Evolutionary conservation across 1,284 basidiomycete species (phyloP), one percentile per base, ranked within the genome.

Genomic region (Veloboletus limbatus): DNA sequence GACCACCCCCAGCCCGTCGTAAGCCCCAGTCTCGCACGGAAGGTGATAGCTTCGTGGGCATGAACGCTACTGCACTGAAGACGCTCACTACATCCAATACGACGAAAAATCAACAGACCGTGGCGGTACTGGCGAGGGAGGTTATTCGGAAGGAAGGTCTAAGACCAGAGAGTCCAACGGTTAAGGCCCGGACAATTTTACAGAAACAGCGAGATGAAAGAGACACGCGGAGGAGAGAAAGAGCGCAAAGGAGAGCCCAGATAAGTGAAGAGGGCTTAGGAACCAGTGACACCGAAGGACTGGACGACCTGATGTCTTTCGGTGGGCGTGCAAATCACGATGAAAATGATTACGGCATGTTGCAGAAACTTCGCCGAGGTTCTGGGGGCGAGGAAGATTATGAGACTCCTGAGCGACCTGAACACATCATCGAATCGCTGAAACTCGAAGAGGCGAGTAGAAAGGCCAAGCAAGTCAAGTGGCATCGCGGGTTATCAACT

Each of bases 381-480:
- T 79, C 88, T 6, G 88, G 90, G 2, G 90, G 92, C 16, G 88
- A 90, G 28, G 88, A 87, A 55, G 89, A 91, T 54, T 93, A 88
- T 56, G 74, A 76, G 58, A 85, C 84, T 3, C 88, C 81, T 0
- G 69, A 71, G 40, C 69, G 68, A 49, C 60, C 73, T 20, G 70
- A 71, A 28, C 67, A 64, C 45, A 61, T 63, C 34, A 47, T 62
- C 30, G 71, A 67, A 48, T 67, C 68, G 43, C 55, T 66, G 43
- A 63, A 68, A 47, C 61, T 73, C 44, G 72, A 67, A 17, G 62
- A 64, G 40, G 56, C 67, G 40, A 52, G 55, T 58, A 70, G 70
- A 37, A 69, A 65, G 5, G 63, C 51, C 35, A 60, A 60, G 47
- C 70, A 77, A 35, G 89, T 94, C 21, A 85, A 83, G 63, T 94